Evolutionary conservation across 208 protist species (phyloP), one percentile per base, ranked within the genome.

Genomic region (Angomonas ambiguus): DNA sequence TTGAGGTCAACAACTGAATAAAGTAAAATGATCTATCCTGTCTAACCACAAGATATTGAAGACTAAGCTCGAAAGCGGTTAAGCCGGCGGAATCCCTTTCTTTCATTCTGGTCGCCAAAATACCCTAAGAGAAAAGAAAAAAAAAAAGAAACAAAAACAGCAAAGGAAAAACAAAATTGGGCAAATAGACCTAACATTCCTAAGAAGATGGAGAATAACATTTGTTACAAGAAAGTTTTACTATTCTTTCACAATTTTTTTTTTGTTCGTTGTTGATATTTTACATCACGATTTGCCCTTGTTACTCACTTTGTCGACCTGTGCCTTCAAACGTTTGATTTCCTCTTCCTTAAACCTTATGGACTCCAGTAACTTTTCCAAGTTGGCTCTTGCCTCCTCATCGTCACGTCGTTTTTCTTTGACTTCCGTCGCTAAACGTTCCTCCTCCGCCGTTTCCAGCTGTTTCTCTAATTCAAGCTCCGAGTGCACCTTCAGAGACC

Each of bases 1-100:
- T 22, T 1, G 82, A 82, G 11, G 75, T 90, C 4, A 91, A 67
- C 13, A 95, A 67, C 67, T 91, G 86, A 22, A 85, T 59, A 83
- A 91, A 86, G 66, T 95, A 85, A 76, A 86, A 93, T 10, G 82
- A 92, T 24, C 89, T 83, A 69, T 93, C 86, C 72, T 95, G 89
- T 2, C 89, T 77, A 5, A 95, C 60, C 18, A 86, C 62, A 25
- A 86, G 82, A 62, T 93, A 83, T 65, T 95, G 85, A 25, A 95
- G 72, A 16, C 86, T 76, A n/a, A 92, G 51, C 73, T 95, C 86
- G 68, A 92, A 95, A 20, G 89, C 89, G 13, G 80, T 82, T 66
- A 88, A 77, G 13, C 85, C 88, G 0, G 88, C 85, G 20, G 81
- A 57, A 59, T 94, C 85, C 53, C 88, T 82, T 62, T 90, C 87